Evolutionary conservation across 1,139 yeast species (phyloP).

Genomic region (Kurtzmaniella quercitrusa): DNA sequence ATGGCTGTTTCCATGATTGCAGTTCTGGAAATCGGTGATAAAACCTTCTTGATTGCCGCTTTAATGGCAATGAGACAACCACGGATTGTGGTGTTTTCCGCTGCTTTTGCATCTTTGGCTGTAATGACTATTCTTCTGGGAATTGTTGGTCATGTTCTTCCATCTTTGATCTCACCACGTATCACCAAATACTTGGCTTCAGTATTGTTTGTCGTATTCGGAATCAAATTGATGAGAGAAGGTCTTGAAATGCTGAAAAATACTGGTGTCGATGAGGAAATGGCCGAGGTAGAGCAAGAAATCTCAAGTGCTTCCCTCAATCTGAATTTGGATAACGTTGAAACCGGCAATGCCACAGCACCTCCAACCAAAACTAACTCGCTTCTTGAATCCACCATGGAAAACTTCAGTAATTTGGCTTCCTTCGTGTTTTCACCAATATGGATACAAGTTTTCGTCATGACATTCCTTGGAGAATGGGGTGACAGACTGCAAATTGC

Average conservation of each 20-base stretch:
- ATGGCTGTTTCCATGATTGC: slow-evolving; percentile 83
- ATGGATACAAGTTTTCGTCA: slow-evolving; percentile 91
- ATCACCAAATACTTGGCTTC: slow-evolving; percentile 83
- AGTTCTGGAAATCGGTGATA: slow-evolving; percentile 94
- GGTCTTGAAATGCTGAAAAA: slow-evolving; percentile 79
- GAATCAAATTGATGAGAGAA: slow-evolving; percentile 69
- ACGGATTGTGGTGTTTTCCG: slow-evolving; percentile 73
- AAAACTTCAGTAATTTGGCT: slow-evolving; percentile 44
- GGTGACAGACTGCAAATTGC: slow-evolving; percentile 98
- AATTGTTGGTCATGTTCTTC: slow-evolving; percentile 86
- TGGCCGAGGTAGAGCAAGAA: slow-evolving; percentile 96
- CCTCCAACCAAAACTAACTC: slow-evolving; percentile 8
- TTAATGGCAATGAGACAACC: slow-evolving; percentile 96
- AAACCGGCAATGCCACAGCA: slow-evolving; percentile 39
- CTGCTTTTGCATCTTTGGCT: slow-evolving; percentile 83
- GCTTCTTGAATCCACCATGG: slow-evolving; percentile 10
- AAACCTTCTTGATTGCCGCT: slow-evolving; percentile 94
- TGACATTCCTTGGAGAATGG: slow-evolving; percentile 98
- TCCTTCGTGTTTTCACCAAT: slow-evolving; percentile 73
- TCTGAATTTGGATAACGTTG: slow-evolving; percentile 49
- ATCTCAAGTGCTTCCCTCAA: slow-evolving; percentile 63
- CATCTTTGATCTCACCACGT: slow-evolving; percentile 74
- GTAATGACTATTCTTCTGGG: slow-evolving; percentile 92
- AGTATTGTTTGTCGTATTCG: slow-evolving; percentile 75
- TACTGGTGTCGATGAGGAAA: slow-evolving; percentile 87